Percentiles rank a stretch among this genome's conserved stretches.
phyloP scores from a whole-genome alignment of 169 alveolate genomes.

The Plasmodium malariae region DNA sequence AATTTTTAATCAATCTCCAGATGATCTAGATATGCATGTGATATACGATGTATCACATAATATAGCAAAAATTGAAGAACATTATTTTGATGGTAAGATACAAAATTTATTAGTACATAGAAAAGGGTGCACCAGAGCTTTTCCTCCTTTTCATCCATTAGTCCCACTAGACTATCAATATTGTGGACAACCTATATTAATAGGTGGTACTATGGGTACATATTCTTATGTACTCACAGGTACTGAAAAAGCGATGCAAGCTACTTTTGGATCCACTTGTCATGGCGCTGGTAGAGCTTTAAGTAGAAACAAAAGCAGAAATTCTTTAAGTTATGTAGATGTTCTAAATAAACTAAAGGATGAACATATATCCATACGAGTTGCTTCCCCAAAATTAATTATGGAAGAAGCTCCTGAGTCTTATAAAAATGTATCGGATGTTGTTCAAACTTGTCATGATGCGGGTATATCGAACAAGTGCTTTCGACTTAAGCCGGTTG shows the following conservation, averaged over 20 bases:
- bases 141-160: slow-evolving; percentile 92
- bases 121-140: slow-evolving; percentile 93
- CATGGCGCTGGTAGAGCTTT: slow-evolving; percentile 93
- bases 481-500: slow-evolving; percentile 90
- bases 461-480: slow-evolving; percentile 92
- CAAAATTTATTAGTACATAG: slow-evolving; percentile 89
- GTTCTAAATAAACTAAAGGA: slow-evolving; percentile 85
- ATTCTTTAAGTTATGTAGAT: slow-evolving; percentile 83
- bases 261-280: slow-evolving; percentile 91
- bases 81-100: slow-evolving; percentile 85
- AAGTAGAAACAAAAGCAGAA: slow-evolving; percentile 88
- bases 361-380: slow-evolving; percentile 85
- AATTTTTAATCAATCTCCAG: slow-evolving; percentile 88
- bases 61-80: slow-evolving; percentile 91
- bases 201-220: slow-evolving; percentile 94
- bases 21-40: slow-evolving; percentile 93
- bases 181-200: slow-evolving; percentile 92
- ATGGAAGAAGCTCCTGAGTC: slow-evolving; percentile 94
- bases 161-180: slow-evolving; percentile 90
- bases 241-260: slow-evolving; percentile 88
- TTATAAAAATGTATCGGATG: slow-evolving; percentile 91
- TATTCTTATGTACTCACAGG: slow-evolving; percentile 91
- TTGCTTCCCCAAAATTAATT: slow-evolving; percentile 92
- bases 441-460: slow-evolving; percentile 90
- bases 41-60: slow-evolving; percentile 93